Base-by-base conservation (phyloP, 179 eudicot genomes). In the Nepenthes alata region DNA sequence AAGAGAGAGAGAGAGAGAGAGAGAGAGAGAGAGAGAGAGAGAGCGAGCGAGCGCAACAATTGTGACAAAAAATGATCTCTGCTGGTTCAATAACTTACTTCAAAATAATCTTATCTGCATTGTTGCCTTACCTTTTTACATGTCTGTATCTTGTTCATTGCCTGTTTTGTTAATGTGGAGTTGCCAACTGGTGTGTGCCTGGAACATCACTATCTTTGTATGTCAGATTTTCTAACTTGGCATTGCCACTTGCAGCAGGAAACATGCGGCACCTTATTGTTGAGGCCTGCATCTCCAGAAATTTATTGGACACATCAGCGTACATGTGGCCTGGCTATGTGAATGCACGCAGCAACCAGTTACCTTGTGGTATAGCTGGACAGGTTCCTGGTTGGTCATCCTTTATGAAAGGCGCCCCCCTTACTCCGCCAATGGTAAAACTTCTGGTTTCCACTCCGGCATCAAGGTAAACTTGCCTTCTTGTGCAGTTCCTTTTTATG, bases 251-350 rank as follows among this genome's bases (percentile, higher is more conserved):
- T 76, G 86, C 91, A 93, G 98, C 88, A 79, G 98, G 98, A 52
- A 89, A 78, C 84, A 73, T 93, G 83, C 80, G 80, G 61, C 98
- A 93, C 78, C 78, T 93, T 62, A 82, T 93, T 54, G 90, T 89
- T 11, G 98, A 93, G 74, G 84, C 97, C 51, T 93, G 98, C 77
- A 80, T 93, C 51, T 86, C 97, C 44, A 76, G 98, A 83, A 82
- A 82, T 73, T 71, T 93, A 44, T 59, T 89, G 75, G 98, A 89
- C 72, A 80, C 84, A 13, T 85, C 98, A 67, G 95, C 95, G 53
- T 93, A 81, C 73, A 69, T 70, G 67, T 93, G 98, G 98, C 95
- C 97, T 11, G 93, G 97, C 64, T 93, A 89, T 72, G 98, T 85
- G 16, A 93, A 77, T 73, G 86, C 88, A 53, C 68, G 74, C 52